Percentiles rank a stretch among this genome's conserved stretches.
These are phyloP conservation scores for Pseudocercospora crystallina DNA, from an alignment of 2,329 filamentous ascomycete species.

Conservation along the genomic window DNA sequence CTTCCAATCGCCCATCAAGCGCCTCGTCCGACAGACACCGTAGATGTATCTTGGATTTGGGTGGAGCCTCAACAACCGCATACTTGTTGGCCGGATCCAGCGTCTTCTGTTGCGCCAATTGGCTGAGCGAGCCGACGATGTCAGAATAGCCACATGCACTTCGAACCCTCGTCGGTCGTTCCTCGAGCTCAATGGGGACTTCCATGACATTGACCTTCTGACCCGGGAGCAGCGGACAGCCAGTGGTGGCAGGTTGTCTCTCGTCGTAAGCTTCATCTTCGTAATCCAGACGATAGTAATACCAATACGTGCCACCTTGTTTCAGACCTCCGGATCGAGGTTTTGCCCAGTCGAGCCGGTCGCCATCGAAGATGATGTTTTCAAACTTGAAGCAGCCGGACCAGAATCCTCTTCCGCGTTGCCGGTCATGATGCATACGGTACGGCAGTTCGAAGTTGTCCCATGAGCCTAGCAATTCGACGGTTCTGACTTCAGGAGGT, in stretches of 20 bases:
- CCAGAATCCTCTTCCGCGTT: constrained; percentile 76
- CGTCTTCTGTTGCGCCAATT: constrained; percentile 22
- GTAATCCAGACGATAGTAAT: constrained; percentile 88
- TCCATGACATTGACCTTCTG: constrained; percentile 83
- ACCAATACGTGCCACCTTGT: constrained; percentile 94
- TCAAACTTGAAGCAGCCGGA: constrained; percentile 81
- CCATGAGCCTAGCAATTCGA: constrained; percentile 88
- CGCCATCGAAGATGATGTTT: constrained; percentile 80
- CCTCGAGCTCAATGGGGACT: constrained; percentile 65
- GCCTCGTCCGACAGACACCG: constrained; percentile 33
- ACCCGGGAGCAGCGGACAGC: constrained; percentile 83
- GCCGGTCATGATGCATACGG: constrained; percentile 75
- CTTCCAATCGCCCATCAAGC: constrained; percentile 28
- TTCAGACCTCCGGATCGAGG: constrained; percentile 76
- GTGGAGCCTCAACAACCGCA: constrained; percentile 29
- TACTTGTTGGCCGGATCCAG: constrained; percentile 31
- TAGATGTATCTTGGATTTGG: constrained; percentile 31
- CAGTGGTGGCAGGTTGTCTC: constrained; percentile 68
- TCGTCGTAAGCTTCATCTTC: constrained; percentile 75
- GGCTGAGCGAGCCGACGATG: constrained; percentile 25
- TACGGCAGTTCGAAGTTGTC: constrained; percentile 85
- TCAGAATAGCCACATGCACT: constrained; percentile 30
- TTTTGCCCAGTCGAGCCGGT: constrained; percentile 50
- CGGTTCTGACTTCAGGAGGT: constrained; percentile 60
- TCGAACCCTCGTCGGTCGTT: constrained; percentile 27